A percentile compares a stretch with the other conserved stretches of the same genome.
Conservation (phyloP, 768 basidiomycete genomes). For the Tulasnella calospora region DNA sequence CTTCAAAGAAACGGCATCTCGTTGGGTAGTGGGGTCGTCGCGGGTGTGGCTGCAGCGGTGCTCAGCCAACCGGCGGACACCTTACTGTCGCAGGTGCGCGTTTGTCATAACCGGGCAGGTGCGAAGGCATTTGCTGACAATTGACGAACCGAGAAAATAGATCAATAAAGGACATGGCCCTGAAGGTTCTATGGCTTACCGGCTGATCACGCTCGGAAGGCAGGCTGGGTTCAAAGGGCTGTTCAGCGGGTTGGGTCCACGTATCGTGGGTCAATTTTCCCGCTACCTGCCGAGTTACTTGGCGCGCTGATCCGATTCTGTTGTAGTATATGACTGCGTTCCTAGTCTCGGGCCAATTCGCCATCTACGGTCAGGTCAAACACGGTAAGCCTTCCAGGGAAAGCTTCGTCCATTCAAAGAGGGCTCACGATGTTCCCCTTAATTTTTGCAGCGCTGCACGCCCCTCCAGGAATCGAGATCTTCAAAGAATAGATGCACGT, state of each 20-base stretch:
- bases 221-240: slow-evolving; percentile 69
- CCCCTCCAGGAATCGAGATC: slow-evolving; percentile 68
- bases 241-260: slow-evolving; percentile 66
- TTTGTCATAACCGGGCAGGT: neutral
- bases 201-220: slow-evolving; percentile 56
- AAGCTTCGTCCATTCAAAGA: neutral
- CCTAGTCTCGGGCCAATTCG: slow-evolving; percentile 71
- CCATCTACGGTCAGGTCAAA: slow-evolving; percentile 74
- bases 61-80: slow-evolving; percentile 82
- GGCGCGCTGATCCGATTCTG: neutral
- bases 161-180: slow-evolving; percentile 87
- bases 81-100: slow-evolving; percentile 47
- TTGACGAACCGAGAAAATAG: slow-evolving; percentile 34
- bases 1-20: slow-evolving; percentile 51
- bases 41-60: slow-evolving; percentile 75
- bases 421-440: neutral
- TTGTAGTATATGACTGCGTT: slow-evolving; percentile 63
- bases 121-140: neutral
- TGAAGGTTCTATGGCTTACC: slow-evolving; percentile 62
- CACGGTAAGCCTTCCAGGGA: slow-evolving; percentile 42
- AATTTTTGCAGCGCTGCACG: slow-evolving; percentile 45
- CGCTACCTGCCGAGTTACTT: neutral
- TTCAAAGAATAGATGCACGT: slow-evolving; percentile 51
- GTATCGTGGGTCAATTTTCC: slow-evolving; percentile 49
- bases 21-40: slow-evolving; percentile 69